These are phyloP conservation scores for Amanita fuliginea DNA, from an alignment of 768 basidiomycete species.

Conservation along the genomic window DNA sequence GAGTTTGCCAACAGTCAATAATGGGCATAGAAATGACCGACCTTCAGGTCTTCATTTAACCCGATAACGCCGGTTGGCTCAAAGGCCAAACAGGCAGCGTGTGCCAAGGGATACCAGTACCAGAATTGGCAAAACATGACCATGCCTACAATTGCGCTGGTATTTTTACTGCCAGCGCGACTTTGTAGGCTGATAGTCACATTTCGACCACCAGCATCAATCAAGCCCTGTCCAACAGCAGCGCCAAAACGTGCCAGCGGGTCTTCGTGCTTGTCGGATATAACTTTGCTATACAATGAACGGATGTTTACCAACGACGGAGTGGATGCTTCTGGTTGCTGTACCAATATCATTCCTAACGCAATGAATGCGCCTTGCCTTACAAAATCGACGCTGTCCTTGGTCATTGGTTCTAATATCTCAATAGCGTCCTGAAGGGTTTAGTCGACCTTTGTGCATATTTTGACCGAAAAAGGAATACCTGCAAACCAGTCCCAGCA, in stretches of 20 bases:
- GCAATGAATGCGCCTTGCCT: conserved; percentile 96
- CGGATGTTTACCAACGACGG: conserved; percentile 75
- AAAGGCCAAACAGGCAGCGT: conserved; percentile 87
- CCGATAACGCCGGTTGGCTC: conserved; percentile 95
- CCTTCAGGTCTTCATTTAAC: conserved; percentile 76
- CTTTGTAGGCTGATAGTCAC: conserved; percentile 92
- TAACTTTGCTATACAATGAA: conserved; percentile 79
- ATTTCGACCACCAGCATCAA: conserved; percentile 96
- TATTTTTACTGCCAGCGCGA: conserved; percentile 86
- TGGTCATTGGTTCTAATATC: conserved; percentile 96
- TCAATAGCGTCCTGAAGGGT: conserved; percentile 77
- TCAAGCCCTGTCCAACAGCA: conserved; percentile 89
- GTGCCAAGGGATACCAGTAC: conserved; percentile 99
- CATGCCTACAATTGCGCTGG: conserved; percentile 96
- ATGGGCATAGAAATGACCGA: conserved; percentile 15
- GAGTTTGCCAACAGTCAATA: conserved; percentile 8
- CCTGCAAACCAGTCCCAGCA: conserved; percentile 92
- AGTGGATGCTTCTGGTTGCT: conserved; percentile 87
- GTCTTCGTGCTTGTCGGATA: conserved; percentile 96
- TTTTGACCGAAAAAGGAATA: conserved; percentile 15
- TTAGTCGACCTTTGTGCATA: conserved; percentile 3
- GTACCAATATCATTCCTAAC: conserved; percentile 92
- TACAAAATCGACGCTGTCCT: conserved; percentile 96
- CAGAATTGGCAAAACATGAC: conserved; percentile 97
- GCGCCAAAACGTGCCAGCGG: conserved; percentile 98